phyloP scores from a whole-genome alignment of 805 yeast genomes.

The Ogataea paraovalis region DNA sequence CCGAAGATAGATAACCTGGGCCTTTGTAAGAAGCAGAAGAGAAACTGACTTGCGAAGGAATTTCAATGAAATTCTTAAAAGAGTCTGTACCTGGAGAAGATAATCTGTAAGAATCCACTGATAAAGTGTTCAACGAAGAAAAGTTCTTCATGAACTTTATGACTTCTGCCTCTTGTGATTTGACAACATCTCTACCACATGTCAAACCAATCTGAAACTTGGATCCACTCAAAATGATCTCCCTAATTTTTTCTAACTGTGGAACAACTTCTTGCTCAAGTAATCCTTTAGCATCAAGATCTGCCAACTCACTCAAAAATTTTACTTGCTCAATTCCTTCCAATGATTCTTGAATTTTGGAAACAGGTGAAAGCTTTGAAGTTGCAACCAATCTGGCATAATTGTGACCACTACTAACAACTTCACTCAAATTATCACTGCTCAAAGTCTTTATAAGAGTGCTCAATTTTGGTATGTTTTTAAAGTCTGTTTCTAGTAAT shows the following conservation, averaged over 20 bases:
- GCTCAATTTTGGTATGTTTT: conserved; percentile 61
- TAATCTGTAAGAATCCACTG: conserved; percentile 12
- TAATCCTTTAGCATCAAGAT: conserved; percentile 45
- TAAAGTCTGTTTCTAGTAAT: conserved; percentile 64
- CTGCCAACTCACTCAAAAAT: conserved; percentile 58
- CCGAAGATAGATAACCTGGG: conserved; percentile 59
- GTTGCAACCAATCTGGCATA: conserved; percentile 70
- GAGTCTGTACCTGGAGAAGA: neutral
- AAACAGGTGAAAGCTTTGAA: conserved; percentile 57
- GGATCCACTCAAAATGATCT: conserved; percentile 38
- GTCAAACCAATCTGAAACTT: conserved; percentile 53
- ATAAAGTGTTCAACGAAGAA: conserved; percentile 6
- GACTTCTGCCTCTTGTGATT: conserved; percentile 34
- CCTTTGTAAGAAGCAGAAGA: conserved; percentile 67
- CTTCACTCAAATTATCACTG: conserved; percentile 69
- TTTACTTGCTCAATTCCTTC: conserved; percentile 76
- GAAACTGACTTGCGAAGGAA: conserved; percentile 89
- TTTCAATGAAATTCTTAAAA: conserved; percentile 47
- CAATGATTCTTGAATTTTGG: conserved; percentile 57
- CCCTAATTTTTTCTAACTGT: conserved; percentile 50
- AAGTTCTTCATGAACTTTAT: conserved; percentile 27
- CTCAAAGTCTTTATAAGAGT: conserved; percentile 70
- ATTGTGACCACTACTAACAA: conserved; percentile 86
- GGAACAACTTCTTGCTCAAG: conserved; percentile 61
- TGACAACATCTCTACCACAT: conserved; percentile 45